Base-by-base conservation (phyloP, 768 basidiomycete genomes). In the Naganishia vishniacii region DNA sequence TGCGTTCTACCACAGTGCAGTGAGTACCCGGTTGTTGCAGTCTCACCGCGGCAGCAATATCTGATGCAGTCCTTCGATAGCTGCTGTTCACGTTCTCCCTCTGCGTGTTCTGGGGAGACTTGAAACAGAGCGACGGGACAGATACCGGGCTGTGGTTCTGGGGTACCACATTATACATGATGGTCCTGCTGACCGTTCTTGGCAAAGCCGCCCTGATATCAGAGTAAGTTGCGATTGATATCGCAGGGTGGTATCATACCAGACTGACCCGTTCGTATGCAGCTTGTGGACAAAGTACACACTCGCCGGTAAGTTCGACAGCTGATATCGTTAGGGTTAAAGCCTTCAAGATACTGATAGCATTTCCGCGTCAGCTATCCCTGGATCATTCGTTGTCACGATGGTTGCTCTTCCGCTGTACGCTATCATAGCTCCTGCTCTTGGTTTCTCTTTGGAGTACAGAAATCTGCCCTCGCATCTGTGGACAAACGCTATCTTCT, bases 251-350 rank as follows among this genome's bases (percentile, higher is more conserved):
- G 15, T 23, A 16, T 45, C 16, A 20, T n/a, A 23, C 13, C 11
- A 61, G 26, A 40, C 29, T 51, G 15, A 26, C 23, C 16, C 18
- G 16, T 13, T 23, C 56, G 15, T 6, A n/a, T n/a, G 42, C 67
- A 99, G 94, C 71, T 78, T 99, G n/a, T 99, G 95, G 95, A 99
- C 95, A 0, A 98, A 98, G 75, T 99, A 98, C 73, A 98, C 94
- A 13, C 89, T 97, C 49, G 91, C 90, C 42, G 88, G 87, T 87
- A 71, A 62, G 82, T 75, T 26, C 20, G 45, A 44, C 13, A 1
- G 1, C 7, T 32, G 0, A 13, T 29, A 41, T 48, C 15, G 18
- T 32, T 47, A 11, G 16, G 18, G 23, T 23, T 44, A n/a, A 32
- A 3, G 29, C 9, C 37, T 60, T 42, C 28, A 32, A 37, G 2